Base-by-base conservation (phyloP, 1,284 basidiomycete species). In the Rhodotorula sp. region DNA sequence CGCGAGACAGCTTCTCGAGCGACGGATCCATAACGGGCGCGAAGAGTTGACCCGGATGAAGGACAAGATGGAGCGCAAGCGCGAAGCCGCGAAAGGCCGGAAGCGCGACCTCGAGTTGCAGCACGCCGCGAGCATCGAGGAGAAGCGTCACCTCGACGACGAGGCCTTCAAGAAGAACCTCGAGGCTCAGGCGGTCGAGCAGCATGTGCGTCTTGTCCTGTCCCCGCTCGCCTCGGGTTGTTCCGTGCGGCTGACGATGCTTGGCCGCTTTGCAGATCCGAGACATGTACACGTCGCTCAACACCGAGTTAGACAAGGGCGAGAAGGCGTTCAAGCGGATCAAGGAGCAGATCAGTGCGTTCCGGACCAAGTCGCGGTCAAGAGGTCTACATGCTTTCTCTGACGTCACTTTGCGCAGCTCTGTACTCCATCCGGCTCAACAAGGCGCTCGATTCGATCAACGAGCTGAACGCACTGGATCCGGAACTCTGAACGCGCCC, bases 361-460 rank as follows among this genome's bases (percentile, higher is more conserved):
- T 52, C 12, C 50, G 15, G 16, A 5, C 31, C 31, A 16, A 48
- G 15, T 50, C 26, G 15, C 34, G 2, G 3, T 8, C 38, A 8
- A 19, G 6, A 7, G n/a, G 2, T 31, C n/a, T 55, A 2, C 12
- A 26, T 6, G 18, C 15, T 45, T 2, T n/a, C n/a, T 31, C 34
- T 52, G 28, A 5, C 14, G 19, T 21, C 26, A 12, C 2, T 28
- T 0, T 47, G 21, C 2, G 14, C 64, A 76, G 74, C 57, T 16
- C 57, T 70, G 7, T 76, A 76, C 60, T 72, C 70, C 38, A 65
- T 74, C 34, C 64, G 68, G 26, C 58, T 76, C 19, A 76, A 76
- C 67, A 71, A 76, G 34, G 72, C 72, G 14, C 68, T 76, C 64
- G 72, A 76, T 60, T 64, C 72, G 56, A 47, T 76, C 62, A 75